Evolutionary conservation across 2,329 filamentous ascomycete species (phyloP), one percentile per base, ranked within the genome.

Genomic region (Cryphonectria naterciae): DNA sequence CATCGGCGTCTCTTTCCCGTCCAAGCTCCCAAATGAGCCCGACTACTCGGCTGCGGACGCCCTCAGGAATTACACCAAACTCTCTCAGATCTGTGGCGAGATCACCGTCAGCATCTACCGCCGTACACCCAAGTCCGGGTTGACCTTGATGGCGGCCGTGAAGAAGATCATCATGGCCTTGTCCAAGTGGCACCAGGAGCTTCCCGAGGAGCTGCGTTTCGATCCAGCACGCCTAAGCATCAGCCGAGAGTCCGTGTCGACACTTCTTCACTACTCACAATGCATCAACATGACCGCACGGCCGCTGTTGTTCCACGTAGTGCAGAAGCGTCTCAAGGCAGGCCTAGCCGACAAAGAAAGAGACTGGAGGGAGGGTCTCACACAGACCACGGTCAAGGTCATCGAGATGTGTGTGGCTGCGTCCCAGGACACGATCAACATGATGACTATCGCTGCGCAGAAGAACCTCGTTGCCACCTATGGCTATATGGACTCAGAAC

Each of bases 221-320:
- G 83, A 87, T 73, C 85, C 85, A 22, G 79, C 78, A 1, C 80
- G 78, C 3, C 80, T 85, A 8, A 81, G 81, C 68, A 81, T 84
- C 61, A 83, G 81, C 56, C 83, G 85, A 17, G 85, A 87, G 76
- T 83, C 81, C 13, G 83, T 87, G 5, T 86, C 85, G 1, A 85
- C 84, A 4, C 83, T 86, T 68, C 77, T 87, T 32, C 86, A 88
- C 73, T 88, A 87, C 73, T 87, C 87, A 72, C 86, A 87, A 60
- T 88, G 86, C 75, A 83, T 88, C 74, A 87, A 87, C 74, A 88
- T 88, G 85, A 86, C 86, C 0, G 84, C 83, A 0, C 79, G 86
- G 5, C 86, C 86, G 0, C 77, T 88, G 35, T 79, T 88, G 0
- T 87, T 87, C 71, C 83, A 87, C 72, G 82, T 88, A 2, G 84